Conservation (phyloP, 1,284 basidiomycete species). For the Leccinum fuscescens region DNA sequence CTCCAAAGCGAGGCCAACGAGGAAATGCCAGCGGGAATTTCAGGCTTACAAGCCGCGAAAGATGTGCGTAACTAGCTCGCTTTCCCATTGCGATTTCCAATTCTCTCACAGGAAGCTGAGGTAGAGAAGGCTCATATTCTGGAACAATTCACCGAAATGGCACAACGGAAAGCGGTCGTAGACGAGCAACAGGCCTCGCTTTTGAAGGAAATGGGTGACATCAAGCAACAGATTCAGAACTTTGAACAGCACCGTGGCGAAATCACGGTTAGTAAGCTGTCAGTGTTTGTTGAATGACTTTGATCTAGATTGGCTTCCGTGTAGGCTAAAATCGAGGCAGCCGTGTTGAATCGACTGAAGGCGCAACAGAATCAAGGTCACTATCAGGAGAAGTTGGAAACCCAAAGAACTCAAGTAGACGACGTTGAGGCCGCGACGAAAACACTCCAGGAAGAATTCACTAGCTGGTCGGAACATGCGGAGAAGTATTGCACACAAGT, state of each 20-base stretch:
- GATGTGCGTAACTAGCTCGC: slow-evolving; percentile 35
- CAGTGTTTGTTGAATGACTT: background rate
- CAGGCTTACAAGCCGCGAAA: slow-evolving; percentile 60
- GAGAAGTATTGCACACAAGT: slow-evolving; percentile 60
- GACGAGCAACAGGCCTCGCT: slow-evolving; percentile 44
- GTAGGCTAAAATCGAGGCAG: slow-evolving; percentile 45
- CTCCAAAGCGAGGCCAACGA: slow-evolving; percentile 67
- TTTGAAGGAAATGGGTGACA: slow-evolving; percentile 41
- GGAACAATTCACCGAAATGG: slow-evolving; percentile 49
- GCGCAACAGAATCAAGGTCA: slow-evolving; percentile 47
- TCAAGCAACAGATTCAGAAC: slow-evolving; percentile 49
- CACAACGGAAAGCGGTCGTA: slow-evolving; percentile 40
- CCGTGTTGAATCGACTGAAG: slow-evolving; percentile 44
- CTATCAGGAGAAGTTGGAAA: slow-evolving; percentile 48
- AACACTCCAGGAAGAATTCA: slow-evolving; percentile 57
- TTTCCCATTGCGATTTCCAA: background rate
- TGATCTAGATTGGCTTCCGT: background rate
- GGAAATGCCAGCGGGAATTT: slow-evolving; percentile 70
- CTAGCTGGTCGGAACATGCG: slow-evolving; percentile 67
- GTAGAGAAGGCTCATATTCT: slow-evolving; percentile 49
- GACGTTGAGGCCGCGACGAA: slow-evolving; percentile 46
- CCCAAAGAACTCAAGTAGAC: slow-evolving; percentile 42
- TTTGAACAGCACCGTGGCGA: slow-evolving; percentile 42
- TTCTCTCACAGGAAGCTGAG: slow-evolving; percentile 47
- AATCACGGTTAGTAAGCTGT: slow-evolving; percentile 40